These are phyloP conservation scores for Prunus salicina DNA, from an alignment of 306 rosid species.

Conservation along the genomic window DNA sequence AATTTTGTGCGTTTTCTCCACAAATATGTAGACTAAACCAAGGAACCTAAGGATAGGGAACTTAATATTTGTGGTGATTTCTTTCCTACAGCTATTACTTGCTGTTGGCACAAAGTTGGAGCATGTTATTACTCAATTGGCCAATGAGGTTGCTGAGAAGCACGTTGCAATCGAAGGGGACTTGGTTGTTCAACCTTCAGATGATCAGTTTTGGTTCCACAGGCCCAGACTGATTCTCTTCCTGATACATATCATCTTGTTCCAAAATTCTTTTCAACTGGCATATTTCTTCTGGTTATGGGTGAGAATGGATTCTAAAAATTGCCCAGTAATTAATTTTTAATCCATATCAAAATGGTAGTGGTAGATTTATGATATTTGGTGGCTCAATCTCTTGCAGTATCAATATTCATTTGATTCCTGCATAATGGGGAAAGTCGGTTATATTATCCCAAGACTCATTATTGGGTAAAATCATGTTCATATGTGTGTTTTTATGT, in stretches of 20 bases:
- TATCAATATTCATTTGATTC: conserved; percentile 33
- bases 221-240: conserved; percentile 27
- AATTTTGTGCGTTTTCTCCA: not conserved
- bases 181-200: conserved; percentile 31
- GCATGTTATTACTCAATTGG: conserved; percentile 28
- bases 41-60: not conserved
- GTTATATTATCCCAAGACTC: conserved; percentile 28
- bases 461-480: conserved; percentile 26
- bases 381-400: conserved; percentile 8
- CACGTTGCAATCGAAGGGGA: conserved; percentile 28
- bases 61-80: not conserved
- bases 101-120: conserved; percentile 34
- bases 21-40: not conserved
- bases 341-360: not conserved
- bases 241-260: conserved; percentile 26
- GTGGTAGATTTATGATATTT: not conserved
- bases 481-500: no score
- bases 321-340: no score
- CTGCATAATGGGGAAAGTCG: conserved; percentile 31
- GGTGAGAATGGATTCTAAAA: not conserved
- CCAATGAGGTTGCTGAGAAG: conserved; percentile 31
- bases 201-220: conserved; percentile 30
- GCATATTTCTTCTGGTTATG: conserved; percentile 33
- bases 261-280: conserved; percentile 33
- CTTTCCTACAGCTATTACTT: conserved; percentile 23